Base-by-base conservation (phyloP, 2,329 filamentous ascomycete genomes). In the Diatrype stigma region DNA sequence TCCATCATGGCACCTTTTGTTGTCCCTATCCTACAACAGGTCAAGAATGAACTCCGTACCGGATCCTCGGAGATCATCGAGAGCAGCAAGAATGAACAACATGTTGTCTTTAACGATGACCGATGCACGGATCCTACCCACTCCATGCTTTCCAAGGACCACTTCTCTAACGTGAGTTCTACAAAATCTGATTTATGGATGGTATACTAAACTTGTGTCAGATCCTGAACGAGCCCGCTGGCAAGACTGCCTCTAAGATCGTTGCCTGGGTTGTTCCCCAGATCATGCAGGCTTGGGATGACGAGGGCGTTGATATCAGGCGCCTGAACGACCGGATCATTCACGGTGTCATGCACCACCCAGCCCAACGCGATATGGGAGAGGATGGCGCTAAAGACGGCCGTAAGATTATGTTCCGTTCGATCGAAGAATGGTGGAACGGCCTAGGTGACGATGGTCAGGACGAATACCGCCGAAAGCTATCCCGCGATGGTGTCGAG, bases 71-170 rank as follows among this genome's bases (percentile, higher is more conserved):
- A 96, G 69, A 87, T 96, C 62, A 96, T 96, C 57, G 78, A 89
- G 62, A 91, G 86, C 73, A 93, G 89, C 67, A 80, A 86, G 67
- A 82, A 86, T 48, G 87, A 96, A 74, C 91, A 96, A 72, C 84
- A 88, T 63, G 80, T 95, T 59, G 90, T 96, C 46, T 96, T 96
- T 70, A 72, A 88, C 42, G 85, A 96, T 58, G 86, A 95, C 63
- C 56, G 80, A 47, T 87, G 75, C 56, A 84, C 83, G 19, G 87
- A 96, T 63, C 93, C 92, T 0, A 96, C 92, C 1, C 92, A 96
- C 73, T 95, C 90, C 19, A 96, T 96, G 92, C 76, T 96, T 48
- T 91, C 90, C 52, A 96, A 96, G 74, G 92, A 96, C 63, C 92
- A 96, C 71, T 96, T 96, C 69, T 89, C 87, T 56, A 95, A 95